Conservation (phyloP, 129 eudicot species). For the carrot (Daucus carota) region DNA sequence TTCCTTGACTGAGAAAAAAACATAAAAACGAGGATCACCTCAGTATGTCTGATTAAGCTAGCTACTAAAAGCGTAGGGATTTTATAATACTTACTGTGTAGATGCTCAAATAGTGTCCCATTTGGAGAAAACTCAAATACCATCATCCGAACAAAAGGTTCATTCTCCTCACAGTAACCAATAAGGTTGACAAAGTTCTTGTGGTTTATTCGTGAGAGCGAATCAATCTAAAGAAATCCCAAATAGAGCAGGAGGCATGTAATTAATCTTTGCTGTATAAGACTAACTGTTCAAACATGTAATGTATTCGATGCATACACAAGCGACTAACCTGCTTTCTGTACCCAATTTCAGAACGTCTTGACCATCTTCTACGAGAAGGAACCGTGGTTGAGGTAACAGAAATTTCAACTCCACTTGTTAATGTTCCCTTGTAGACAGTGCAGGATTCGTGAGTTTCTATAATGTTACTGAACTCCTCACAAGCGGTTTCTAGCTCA, state of each 20-base stretch:
- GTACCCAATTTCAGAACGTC: conserved; percentile 49
- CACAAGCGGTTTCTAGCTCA: conserved; percentile 95
- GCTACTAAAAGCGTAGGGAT: neutral
- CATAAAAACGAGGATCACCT: neutral
- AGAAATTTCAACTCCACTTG: conserved; percentile 86
- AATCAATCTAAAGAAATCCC: conserved; percentile 48
- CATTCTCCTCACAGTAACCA: conserved; percentile 90
- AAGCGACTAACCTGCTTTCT: conserved; percentile 60
- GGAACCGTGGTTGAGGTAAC: conserved; percentile 52
- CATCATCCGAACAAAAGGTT: conserved; percentile 87
- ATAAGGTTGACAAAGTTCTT: conserved; percentile 84
- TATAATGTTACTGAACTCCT: conserved; percentile 91
- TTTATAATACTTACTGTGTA: conserved; percentile 49
- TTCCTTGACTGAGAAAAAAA: conserved; percentile 50
- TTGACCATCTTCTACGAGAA: conserved; percentile 61
- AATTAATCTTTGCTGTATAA: neutral
- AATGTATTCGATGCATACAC: neutral
- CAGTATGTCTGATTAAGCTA: neutral
- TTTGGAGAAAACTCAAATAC: conserved; percentile 91
- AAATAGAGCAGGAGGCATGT: conserved; percentile 5
- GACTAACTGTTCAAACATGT: neutral
- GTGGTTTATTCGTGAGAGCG: conserved; percentile 77
- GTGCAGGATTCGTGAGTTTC: conserved; percentile 39
- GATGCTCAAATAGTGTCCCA: conserved; percentile 82
- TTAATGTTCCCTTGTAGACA: conserved; percentile 85